Evolutionary conservation across 371 early-diverging fungal species (phyloP), one percentile per base, ranked within the genome.

Genomic region (Dichotomocladium elegans): DNA sequence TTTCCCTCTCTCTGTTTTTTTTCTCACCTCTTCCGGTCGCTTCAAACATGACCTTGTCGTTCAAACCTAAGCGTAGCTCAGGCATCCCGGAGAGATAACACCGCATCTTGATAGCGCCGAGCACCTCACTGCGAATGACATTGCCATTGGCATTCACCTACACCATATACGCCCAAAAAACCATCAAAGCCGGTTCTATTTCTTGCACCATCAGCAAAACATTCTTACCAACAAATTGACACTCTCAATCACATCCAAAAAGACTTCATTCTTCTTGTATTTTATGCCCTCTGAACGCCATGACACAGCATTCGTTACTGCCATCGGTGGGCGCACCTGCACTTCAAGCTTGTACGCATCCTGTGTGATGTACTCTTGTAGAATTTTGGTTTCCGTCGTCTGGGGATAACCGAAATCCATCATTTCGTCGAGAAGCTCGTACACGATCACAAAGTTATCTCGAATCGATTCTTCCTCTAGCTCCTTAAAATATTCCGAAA

Each of bases 331-430:
- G 3, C 95, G 84, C 22, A 90, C 83, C 61, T 85, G 87, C 9
- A 86, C 83, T 66, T 96, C 96, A 28, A 98, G 81, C 59, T 94
- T 93, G 70, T 95, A 90, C 35, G 92, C 90, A 66, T 98, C 97
- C 72, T 98, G 99, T 7, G 97, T 96, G 58, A 98, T 98, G 66
- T 96, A 87, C 88, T 95, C 96, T 77, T 96, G 89, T 49, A 99
- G 75, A 53, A 97, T 96, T 77, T 96, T 96, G 25, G 93, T 86
- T 68, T 99, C 98, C 6, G 98, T 98, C 3, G 95, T 95, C 66
- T 99, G 99, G 27, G 99, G 98, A 69, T 96, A 93, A 21, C 99
- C 99, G 67, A 95, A 99, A 70, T 99, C 99, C 96, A 97, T 96
- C 95, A 99, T 99, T 70, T 99, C 99, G 73, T 99, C 99, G 67